These are phyloP conservation scores for Coemansia sp. DNA, from an alignment of 192 early-diverging fungal species.

Conservation along the genomic window DNA sequence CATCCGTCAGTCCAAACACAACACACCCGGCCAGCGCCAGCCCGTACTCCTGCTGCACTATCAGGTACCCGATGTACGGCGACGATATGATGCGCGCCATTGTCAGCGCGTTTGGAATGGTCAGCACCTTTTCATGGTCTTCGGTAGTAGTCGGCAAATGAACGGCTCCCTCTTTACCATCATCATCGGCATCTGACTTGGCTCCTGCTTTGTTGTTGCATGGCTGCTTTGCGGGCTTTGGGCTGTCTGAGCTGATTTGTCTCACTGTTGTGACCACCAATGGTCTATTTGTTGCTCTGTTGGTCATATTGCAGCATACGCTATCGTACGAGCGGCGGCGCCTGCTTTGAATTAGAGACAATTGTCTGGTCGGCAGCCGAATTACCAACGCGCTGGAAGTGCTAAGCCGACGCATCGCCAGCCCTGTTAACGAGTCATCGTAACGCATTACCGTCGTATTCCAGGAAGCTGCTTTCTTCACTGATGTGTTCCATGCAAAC, in stretches of 20 bases:
- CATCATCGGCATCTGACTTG: background rate
- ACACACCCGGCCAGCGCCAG: constrained; percentile 75
- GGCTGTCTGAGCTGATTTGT: background rate
- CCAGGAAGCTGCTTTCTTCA: background rate
- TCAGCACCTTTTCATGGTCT: constrained; percentile 80
- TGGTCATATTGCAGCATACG: background rate
- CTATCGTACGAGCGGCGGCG: background rate
- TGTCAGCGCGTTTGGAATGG: constrained; percentile 88
- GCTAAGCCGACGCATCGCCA: background rate
- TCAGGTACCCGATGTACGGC: constrained; percentile 88
- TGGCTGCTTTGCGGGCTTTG: constrained; percentile 1
- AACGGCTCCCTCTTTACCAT: too few relatives aligned
- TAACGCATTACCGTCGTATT: background rate
- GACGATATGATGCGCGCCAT: constrained; percentile 73
- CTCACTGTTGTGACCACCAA: background rate
- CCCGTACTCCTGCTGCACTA: constrained; percentile 70
- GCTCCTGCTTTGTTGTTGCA: background rate
- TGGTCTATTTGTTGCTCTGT: background rate
- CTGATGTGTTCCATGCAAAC: background rate
- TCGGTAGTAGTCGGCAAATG: background rate
- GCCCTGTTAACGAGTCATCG: background rate
- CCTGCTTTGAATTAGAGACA: background rate
- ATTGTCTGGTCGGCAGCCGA: too few relatives aligned
- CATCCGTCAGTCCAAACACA: constrained; percentile 84
- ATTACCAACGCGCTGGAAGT: background rate